phyloP scores from a whole-genome alignment of 2,329 filamentous ascomycete genomes.

The Pseudocercospora pini-densiflorae region DNA sequence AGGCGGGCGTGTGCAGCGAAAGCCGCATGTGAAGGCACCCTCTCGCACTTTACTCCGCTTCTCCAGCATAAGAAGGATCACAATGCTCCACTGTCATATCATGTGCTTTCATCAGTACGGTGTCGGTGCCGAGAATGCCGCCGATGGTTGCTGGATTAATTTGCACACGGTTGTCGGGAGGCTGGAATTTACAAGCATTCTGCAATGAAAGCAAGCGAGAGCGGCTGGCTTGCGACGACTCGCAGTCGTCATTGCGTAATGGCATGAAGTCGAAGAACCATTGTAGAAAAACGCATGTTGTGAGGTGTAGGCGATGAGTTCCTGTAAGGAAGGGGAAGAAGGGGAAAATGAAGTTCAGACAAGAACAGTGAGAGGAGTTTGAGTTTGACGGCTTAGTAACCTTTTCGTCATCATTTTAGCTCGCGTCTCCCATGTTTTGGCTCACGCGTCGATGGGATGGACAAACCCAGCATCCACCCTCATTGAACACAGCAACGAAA shows the following conservation, averaged over 20 bases:
- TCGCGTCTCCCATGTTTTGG: not conserved
- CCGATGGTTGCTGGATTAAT: not conserved
- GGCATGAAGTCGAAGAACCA: not conserved
- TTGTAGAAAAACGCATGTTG: too few species aligned
- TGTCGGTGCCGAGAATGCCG: not conserved
- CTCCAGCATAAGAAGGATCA: not conserved
- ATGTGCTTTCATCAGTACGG: not conserved
- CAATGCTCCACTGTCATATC: not conserved
- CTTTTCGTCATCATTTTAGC: not conserved
- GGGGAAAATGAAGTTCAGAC: not conserved
- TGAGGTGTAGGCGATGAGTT: too few species aligned
- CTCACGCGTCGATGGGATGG: not conserved
- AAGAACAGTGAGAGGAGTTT: not conserved
- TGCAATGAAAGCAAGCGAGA: slow-evolving; percentile 3
- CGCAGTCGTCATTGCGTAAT: not conserved
- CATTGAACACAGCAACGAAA: too few species aligned
- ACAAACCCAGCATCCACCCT: not conserved
- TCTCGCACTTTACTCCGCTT: not conserved
- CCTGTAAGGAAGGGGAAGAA: not conserved
- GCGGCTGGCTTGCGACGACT: not conserved
- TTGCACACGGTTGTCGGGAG: not conserved
- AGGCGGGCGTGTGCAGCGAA: not conserved
- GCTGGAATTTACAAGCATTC: slow-evolving; percentile 2
- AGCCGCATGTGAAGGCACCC: not conserved
- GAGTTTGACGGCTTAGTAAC: not conserved